phyloP scores from a whole-genome alignment of 352 stramenopile species.

The Globisporangium solare region DNA sequence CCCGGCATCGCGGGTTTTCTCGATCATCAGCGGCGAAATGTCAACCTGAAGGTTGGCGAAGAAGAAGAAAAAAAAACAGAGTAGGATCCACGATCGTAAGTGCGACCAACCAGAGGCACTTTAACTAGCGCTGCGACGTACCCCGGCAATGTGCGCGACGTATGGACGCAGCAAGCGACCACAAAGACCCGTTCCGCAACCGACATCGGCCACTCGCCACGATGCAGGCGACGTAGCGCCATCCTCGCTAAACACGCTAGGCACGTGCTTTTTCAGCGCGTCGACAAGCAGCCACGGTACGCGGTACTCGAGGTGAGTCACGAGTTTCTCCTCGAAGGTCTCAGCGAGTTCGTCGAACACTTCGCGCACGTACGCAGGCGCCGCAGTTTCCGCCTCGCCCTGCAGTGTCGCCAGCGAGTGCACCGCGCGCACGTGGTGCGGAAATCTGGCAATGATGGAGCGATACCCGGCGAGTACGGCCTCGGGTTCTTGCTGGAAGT shows the following conservation, averaged over 20 bases:
- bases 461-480: constrained; percentile 48
- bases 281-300: constrained; percentile 78
- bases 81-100: background rate
- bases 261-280: constrained; percentile 39
- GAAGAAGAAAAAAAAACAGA: too few relatives aligned
- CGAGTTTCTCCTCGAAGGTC: constrained; percentile 78
- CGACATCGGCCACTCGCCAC: constrained; percentile 55
- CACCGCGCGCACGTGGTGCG: constrained; percentile 46
- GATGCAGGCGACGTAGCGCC: constrained; percentile 2
- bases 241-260: constrained; percentile 16
- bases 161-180: constrained; percentile 59
- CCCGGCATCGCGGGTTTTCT: constrained; percentile 55
- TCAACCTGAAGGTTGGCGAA: constrained; percentile 41
- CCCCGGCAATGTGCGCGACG: constrained; percentile 48
- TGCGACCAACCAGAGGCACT: too few relatives aligned
- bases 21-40: constrained; percentile 77
- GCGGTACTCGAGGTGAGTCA: constrained; percentile 73
- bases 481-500: constrained; percentile 52
- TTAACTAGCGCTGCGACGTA: constrained; percentile 15
- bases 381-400: constrained; percentile 39
- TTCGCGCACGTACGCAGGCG: constrained; percentile 60
- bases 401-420: constrained; percentile 67
- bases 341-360: constrained; percentile 80
- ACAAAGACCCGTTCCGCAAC: constrained; percentile 77
- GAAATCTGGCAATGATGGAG: constrained; percentile 26